Base-by-base conservation (phyloP, 2,329 filamentous ascomycete genomes). In the Colletotrichum simmondsii region DNA sequence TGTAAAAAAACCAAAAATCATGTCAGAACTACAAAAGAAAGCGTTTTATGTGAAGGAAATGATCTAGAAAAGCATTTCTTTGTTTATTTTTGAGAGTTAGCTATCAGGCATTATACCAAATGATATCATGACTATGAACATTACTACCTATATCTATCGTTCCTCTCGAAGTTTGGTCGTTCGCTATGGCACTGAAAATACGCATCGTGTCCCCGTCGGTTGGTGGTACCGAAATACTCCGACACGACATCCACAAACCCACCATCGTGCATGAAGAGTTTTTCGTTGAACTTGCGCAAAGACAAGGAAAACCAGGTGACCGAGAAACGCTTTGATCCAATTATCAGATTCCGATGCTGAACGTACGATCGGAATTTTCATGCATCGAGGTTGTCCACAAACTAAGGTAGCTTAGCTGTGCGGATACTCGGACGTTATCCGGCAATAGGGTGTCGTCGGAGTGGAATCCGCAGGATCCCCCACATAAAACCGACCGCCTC, bases 21-120 rank as follows among this genome's bases (percentile, higher is more conserved):
- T n/a, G 42, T 49, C 24, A 30, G 56, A 28, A 58, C 28, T 24
- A 58, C 49, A n/a, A 24, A 28, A 30, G 30, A 46, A 60, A 28
- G 60, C 58, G 60, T 59, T 32, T 8, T 42, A 26, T 54, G 61
- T 53, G 61, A 30, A 64, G 61, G 61, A 30, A 54, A 28, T 24
- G 24, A 24, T 49, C 37, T 53, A 28, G n/a, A 68, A 72, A 70
- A 72, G 70, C 70, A 72, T 72, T 28, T 65, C 42, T 59, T 70
- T 60, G 56, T 52, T 19, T 57, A 57, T 57, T 65, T 46, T 65
- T 65, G 28, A 60, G 53, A 59, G 53, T 72, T 72, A 32, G 65
- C 65, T 68, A 68, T 72, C 70, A 72, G 70, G 70, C 70, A 72
- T 72, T 72, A 72, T 72, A 72, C 70, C 70, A 72, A 49, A 72